Evolutionary conservation across 2,329 filamentous ascomycete species (phyloP).

Genomic region (Talaromyces sp.): DNA sequence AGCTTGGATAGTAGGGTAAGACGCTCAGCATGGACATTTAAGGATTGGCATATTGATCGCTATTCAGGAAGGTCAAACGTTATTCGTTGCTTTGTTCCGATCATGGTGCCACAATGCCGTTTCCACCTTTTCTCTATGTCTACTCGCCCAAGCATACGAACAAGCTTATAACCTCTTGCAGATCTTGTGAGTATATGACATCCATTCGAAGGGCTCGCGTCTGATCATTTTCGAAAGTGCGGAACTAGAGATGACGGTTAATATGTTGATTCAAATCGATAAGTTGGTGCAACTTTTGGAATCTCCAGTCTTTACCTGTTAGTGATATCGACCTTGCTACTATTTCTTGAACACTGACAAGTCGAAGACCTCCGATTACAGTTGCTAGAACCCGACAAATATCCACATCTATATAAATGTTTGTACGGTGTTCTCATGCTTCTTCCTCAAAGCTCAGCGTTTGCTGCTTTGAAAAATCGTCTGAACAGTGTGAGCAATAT

Average conservation of each 20-base stretch:
- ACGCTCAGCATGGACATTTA: slow-evolving; percentile 2
- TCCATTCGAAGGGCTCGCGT: slow-evolving; percentile 15
- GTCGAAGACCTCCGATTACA: slow-evolving; percentile 80
- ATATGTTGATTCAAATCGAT: slow-evolving; percentile 97
- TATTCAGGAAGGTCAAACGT: slow-evolving; percentile 78
- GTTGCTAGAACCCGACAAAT: slow-evolving; percentile 89
- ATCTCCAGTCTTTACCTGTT: slow-evolving; percentile 96
- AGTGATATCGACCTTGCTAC: slow-evolving; percentile 39
- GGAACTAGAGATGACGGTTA: slow-evolving; percentile 97
- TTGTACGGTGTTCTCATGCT: slow-evolving; percentile 97
- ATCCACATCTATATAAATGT: slow-evolving; percentile 94
- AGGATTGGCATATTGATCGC: slow-evolving; percentile 21
- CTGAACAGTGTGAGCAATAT: slow-evolving; percentile 97
- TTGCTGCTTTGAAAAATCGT: slow-evolving; percentile 92
- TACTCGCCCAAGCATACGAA: slow-evolving; percentile 95
- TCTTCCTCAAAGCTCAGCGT: slow-evolving; percentile 94
- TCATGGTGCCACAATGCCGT: slow-evolving; percentile 99
- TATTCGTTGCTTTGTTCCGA: slow-evolving; percentile 90
- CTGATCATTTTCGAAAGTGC: slow-evolving; percentile 56
- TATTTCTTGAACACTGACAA: slow-evolving; percentile 20
- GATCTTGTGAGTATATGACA: slow-evolving; percentile 68
- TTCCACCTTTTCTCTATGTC: slow-evolving; percentile 90
- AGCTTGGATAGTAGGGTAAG: slow-evolving; percentile 80
- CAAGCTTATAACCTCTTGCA: slow-evolving; percentile 94
- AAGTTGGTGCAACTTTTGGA: slow-evolving; percentile 96